Base-by-base conservation (phyloP, 2,329 filamentous ascomycete genomes). In the Sporothrix mexicana region DNA sequence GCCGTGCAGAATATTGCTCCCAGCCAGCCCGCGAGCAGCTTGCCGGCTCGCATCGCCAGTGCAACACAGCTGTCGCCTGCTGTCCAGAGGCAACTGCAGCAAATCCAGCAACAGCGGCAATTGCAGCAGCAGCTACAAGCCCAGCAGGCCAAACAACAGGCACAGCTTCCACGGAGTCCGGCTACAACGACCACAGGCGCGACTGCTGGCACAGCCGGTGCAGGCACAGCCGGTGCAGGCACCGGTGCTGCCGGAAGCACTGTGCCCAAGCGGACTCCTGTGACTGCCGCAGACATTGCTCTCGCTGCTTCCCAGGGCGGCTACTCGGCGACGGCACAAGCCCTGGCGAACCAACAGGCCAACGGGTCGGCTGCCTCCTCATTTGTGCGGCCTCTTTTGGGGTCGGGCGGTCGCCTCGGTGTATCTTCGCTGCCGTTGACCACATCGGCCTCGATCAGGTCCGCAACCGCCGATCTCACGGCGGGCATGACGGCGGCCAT, bases 401-500 rank as follows among this genome's bases (percentile, higher is more conserved):
- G n/a, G 2, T 17, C 67, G 5, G 41, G 36, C n/a, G 5, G 41
- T 12, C n/a, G 15, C 20, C n/a, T n/a, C 15, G 67, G 41, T n/a
- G 15, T 10, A 13, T 20, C 47, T 23, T 5, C 23, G 4, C 6
- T 51, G 20, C 17, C 43, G 43, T 8, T 12, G n/a, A 55, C 47
- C 67, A 25, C 51, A 51, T 20, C 47, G 17, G 25, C 66, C 25
- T 53, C 51, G 25, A 69, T 57, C 30, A 57, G 30, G 12, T 68
- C 66, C 10, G 47, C 53, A 3, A 68, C 66, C 9, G 67, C 51
- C 8, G 67, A 41, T 13, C 36, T 73, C 13, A 73, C 72, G 30
- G 72, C 72, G 0, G 72, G 72, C 23, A 73, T 73, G 72, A 41
- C 72, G 45, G 72, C 72, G 1, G 72, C 72, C 4, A 25, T 73